Evolutionary conservation across 1,284 basidiomycete species (phyloP), one percentile per base, ranked within the genome.

Genomic region (Malassezia yamatoensis): DNA sequence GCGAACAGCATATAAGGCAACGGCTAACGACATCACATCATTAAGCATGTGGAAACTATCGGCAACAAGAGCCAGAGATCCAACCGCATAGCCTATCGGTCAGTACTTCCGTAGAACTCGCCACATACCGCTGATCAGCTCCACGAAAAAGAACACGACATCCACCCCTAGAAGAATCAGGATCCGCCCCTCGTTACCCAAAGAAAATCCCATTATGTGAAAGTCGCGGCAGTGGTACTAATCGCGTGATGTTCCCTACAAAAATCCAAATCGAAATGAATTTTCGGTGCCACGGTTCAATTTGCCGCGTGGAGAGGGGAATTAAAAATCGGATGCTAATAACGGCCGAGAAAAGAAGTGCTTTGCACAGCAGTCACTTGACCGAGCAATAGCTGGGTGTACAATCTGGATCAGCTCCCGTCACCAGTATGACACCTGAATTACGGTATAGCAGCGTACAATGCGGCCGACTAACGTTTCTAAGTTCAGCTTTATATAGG

Each of bases 21-120:
- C 91, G 53, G 93, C 75, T 60, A 98, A 79, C 68, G 90, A 94
- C 81, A 94, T 84, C 61, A 98, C 88, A 61, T 74, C 72, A 65
- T 74, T 74, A 48, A 74, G 91, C 91, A 96, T 96, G 79, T 98
- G 93, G 78, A 98, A 96, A 62, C 86, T 88, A 78, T 96, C 93
- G 18, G 94, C 93, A 36, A 98, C 85, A 54, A 98, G 84, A 3
- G 91, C 91, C 1, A 96, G 83, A 0, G 90, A 94, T 37, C 90
- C 90, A 55, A 94, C 88, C 13, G 86, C 83, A 83, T 93, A 93
- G 43, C 91, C 90, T 85, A 4, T 29, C 57, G 16, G 20, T 38
- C 10, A 29, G 18, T 39, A n/a, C n/a, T 39, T 16, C 33, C 24
- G 21, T 21, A 21, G 7, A 41, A 41, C n/a, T n/a, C 16, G 39